A percentile compares a stretch with the other conserved stretches of the same genome.
Evolutionary conservation across 2,329 filamentous ascomycete genomes (phyloP).

Genomic region (Sporothrix brunneoviolacea): DNA sequence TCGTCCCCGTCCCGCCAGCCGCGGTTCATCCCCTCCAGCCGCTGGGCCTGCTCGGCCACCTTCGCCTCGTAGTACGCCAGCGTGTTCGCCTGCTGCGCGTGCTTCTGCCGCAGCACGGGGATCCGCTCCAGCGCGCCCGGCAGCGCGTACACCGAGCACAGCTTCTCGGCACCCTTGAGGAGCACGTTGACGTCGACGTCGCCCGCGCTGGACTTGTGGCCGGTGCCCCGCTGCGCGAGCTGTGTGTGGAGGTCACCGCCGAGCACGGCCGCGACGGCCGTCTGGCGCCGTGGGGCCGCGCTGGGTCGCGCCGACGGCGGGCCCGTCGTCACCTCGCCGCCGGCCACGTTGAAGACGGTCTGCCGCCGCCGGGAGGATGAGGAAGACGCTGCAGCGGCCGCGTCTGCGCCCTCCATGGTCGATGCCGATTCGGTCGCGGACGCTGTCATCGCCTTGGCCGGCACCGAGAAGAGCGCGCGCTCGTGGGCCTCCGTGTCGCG

Average conservation of each 20-base stretch:
- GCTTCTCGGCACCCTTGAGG: conserved; percentile 78
- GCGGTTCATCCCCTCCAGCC: conserved; percentile 67
- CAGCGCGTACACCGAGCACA: conserved; percentile 80
- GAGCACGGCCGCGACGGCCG: conserved; percentile 82
- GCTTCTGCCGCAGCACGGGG: conserved; percentile 60
- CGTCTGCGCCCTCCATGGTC: conserved; percentile 22
- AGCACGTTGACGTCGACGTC: conserved; percentile 84
- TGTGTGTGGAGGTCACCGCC: conserved; percentile 80
- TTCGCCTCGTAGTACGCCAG: conserved; percentile 73
- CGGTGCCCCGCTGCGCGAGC: conserved; percentile 50
- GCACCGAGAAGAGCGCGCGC: conserved; percentile 87
- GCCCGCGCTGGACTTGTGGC: conserved; percentile 34
- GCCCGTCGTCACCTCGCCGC: conserved; percentile 55
- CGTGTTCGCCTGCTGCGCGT: conserved; percentile 65
- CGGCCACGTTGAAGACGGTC: conserved; percentile 60
- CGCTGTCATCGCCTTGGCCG: conserved; percentile 29
- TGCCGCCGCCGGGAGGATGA: conserved; percentile 44
- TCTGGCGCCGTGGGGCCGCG: conserved; percentile 58
- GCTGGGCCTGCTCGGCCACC: conserved; percentile 67
- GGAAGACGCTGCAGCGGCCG: conserved; percentile 34
- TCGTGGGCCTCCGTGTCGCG: conserved; percentile 94
- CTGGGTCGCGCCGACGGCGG: conserved; percentile 37
- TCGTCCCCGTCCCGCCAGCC: conserved; percentile 48
- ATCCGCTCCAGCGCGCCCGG: conserved; percentile 75
- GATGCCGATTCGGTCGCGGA: neutral